Evolutionary conservation across 1,284 basidiomycete species (phyloP), one percentile per base, ranked within the genome.

Genomic region (Jaminaea rosea): DNA sequence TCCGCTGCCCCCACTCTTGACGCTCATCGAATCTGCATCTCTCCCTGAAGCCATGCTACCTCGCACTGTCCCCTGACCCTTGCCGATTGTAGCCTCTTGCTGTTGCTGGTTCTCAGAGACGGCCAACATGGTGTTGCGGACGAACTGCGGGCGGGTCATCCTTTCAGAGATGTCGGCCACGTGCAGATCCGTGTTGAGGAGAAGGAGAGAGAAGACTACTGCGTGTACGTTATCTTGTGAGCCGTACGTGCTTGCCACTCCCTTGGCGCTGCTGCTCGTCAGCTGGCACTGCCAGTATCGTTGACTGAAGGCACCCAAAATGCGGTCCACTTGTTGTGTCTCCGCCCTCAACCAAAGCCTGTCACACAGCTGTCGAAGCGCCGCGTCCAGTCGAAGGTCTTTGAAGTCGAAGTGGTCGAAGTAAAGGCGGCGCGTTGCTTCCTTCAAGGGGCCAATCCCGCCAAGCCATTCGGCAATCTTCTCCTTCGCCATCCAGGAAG

Each of bases 401-500:
- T 80, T 77, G 76, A 97, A 96, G 75, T 97, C 88, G 72, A 96
- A 96, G 70, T 83, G 81, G 61, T 85, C 81, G 76, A 98, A 84
- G 76, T 96, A 98, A 71, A 84, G 78, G 19, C 80, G 80, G 32
- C 94, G 77, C 0, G 87, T 82, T 10, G 81, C 75, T 58, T 83
- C 84, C 75, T 92, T 93, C 62, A 91, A 79, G 9, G 76, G 76
- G 24, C 83, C 83, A 58, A 82, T 78, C 67, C 88, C 85, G 59
- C 93, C 93, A 36, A 98, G 79, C 84, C 89, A 97, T 74, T 94
- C 88, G 1, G 93, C 90, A 65, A 96, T 88, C 78, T 92, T 93
- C 64, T 93, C 90, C 64, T 84, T 84, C 19, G 82, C 79, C 59
- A 93, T 73, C 72, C 91, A 91, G n/a, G n/a, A n/a, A n/a, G n/a